Evolutionary conservation across 73 alveolate genomes (phyloP), one percentile per base, ranked within the genome.

Genomic region (Tetrahymena malaccensis): DNA sequence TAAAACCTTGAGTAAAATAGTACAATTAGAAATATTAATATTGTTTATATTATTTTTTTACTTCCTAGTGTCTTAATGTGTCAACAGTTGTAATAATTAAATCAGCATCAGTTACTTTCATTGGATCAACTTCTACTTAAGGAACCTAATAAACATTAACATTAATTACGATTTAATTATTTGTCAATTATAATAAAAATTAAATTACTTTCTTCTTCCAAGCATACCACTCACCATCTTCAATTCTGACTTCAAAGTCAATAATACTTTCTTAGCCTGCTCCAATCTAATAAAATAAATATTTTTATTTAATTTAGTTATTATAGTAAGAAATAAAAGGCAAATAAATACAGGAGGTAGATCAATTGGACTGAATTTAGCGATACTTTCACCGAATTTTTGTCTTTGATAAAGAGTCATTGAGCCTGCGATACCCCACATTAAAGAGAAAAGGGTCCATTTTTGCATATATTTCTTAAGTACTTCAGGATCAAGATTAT

Each of bases 381-480:
- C 97, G 25, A 99, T 97, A 35, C 94, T 95, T 27, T 97, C 96
- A 0, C 99, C 97, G 94, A 97, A 99, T 31, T 96, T 94, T 21
- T 98, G 96, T 96, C 99, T 97, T 96, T 98, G 96, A 25, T 96
- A 96, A 19, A 99, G 95, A 97, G 98, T 98, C 97, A 99, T 94
- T 8, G 99, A 97, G 15, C 99, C 99, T 17, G 99, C 99, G 15
- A 99, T 97, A 84, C 99, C 99, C 99, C 99, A 99, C 96, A 99
- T 97, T 8, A 97, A 85, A 85, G 99, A 95, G 56, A 96, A 84
- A 37, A 98, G 96, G 33, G 98, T 97, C 97, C 97, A 96, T 94
- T 98, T 99, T 43, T 95, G 94, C 99, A 99, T 99, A 94, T 96
- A 99, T 34, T 96, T 96, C 93, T 96, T 97, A 21, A 98, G 97